A percentile compares a stretch with the other conserved stretches of the same genome.
phyloP scores from a whole-genome alignment of 192 early-diverging fungal genomes.

The Pilobolus umbonatus region DNA sequence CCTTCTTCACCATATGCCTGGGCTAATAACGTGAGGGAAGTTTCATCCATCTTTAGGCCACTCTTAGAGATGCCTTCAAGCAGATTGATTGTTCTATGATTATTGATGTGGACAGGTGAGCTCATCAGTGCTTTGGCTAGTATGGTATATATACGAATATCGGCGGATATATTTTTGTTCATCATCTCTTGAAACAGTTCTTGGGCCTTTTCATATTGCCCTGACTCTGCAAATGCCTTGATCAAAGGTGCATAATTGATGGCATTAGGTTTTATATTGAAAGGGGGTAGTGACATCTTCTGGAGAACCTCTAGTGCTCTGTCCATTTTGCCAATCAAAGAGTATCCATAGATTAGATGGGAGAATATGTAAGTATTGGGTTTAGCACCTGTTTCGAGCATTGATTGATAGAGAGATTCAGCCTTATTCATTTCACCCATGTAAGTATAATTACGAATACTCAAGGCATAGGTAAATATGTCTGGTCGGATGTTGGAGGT shows the following conservation, averaged over 20 bases:
- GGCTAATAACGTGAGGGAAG: neutral
- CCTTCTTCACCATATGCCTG: slow-evolving; percentile 17
- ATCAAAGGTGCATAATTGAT: slow-evolving; percentile 18
- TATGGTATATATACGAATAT: slow-evolving; percentile 20
- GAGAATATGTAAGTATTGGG: slow-evolving; percentile 22
- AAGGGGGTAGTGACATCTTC: slow-evolving; percentile 8
- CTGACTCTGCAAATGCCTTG: slow-evolving; percentile 9
- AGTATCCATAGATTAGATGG: slow-evolving; percentile 22
- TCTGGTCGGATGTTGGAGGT: slow-evolving; percentile 3
- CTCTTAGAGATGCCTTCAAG: slow-evolving; percentile 1
- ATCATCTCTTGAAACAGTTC: slow-evolving; percentile 14
- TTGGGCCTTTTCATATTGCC: slow-evolving; percentile 17
- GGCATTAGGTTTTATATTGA: slow-evolving; percentile 9
- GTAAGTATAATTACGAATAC: slow-evolving; percentile 19
- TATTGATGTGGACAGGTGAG: neutral
- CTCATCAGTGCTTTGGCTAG: slow-evolving; percentile 17
- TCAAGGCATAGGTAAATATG: slow-evolving; percentile 11
- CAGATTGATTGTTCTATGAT: neutral
- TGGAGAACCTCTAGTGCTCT: slow-evolving; percentile 14
- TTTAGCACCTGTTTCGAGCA: slow-evolving; percentile 8
- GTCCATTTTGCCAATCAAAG: slow-evolving; percentile 4
- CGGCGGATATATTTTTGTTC: slow-evolving; percentile 9
- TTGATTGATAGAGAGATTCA: slow-evolving; percentile 1
- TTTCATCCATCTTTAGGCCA: neutral
- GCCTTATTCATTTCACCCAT: slow-evolving; percentile 10